Percentiles rank a stretch among this genome's conserved stretches.
These are phyloP conservation scores for Sicyos baderoa DNA, from an alignment of 306 rosid species.

Conservation along the genomic window DNA sequence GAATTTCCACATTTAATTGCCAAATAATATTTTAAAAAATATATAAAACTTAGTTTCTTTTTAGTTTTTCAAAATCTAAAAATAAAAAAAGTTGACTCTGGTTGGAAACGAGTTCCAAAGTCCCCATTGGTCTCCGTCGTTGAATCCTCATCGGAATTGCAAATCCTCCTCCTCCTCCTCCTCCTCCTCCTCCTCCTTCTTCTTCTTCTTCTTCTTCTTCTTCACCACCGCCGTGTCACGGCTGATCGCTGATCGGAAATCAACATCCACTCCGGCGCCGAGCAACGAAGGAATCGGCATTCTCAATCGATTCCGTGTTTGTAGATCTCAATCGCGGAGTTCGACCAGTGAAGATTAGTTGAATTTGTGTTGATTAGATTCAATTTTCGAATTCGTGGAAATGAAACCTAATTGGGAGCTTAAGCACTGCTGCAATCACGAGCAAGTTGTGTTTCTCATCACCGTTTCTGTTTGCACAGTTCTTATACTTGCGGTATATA, in stretches of 20 bases:
- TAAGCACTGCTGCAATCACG: conserved; percentile 70
- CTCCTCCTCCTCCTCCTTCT: not conserved
- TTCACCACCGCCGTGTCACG: not conserved
- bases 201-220: not conserved
- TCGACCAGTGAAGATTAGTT: not conserved
- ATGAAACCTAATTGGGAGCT: conserved; percentile 84
- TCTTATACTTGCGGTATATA: conserved; percentile 67
- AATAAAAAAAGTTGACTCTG: conserved; percentile 12
- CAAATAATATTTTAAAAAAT: not conserved
- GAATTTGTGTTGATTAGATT: not conserved
- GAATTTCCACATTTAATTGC: not conserved
- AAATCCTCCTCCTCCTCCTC: not conserved
- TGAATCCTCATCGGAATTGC: not conserved
- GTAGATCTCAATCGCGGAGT: conserved; percentile 2
- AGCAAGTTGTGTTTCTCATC: conserved; percentile 57
- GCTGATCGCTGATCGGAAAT: conserved; percentile 5
- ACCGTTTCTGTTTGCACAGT: conserved; percentile 62
- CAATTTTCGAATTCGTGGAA: not conserved
- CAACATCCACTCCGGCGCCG: not conserved
- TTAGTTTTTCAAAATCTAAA: not conserved
- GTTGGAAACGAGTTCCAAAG: not conserved
- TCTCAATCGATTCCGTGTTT: not conserved
- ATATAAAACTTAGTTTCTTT: not conserved
- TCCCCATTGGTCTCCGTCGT: conserved; percentile 13
- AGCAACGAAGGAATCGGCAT: not conserved